Percentiles rank a stretch among this genome's conserved stretches.
These are phyloP conservation scores for Septoria petroselini DNA, from an alignment of 2,329 filamentous ascomycete species.

Conservation along the genomic window DNA sequence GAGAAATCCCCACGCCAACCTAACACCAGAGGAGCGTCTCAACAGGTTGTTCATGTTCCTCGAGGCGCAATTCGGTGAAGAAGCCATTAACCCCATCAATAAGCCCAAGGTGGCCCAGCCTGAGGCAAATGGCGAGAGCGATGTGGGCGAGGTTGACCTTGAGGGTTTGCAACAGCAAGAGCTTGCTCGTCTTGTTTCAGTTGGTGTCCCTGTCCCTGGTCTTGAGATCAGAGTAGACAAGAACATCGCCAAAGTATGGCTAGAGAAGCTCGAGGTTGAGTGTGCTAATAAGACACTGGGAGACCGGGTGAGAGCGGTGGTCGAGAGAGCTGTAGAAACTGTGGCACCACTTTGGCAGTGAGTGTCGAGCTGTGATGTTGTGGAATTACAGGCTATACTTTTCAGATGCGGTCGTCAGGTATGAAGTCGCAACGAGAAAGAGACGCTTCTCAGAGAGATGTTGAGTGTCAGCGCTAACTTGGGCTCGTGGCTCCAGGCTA, in stretches of 20 bases:
- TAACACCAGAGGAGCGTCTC: slow-evolving; percentile 72
- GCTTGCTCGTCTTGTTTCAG: slow-evolving; percentile 71
- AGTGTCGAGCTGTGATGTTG: too few relatives aligned
- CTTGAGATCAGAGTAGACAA: slow-evolving; percentile 84
- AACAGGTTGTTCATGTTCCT: slow-evolving; percentile 90
- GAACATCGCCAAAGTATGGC: slow-evolving; percentile 81
- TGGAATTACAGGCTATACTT: too few relatives aligned
- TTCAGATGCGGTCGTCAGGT: too few relatives aligned
- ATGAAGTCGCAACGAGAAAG: too few relatives aligned
- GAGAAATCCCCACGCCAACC: slow-evolving; percentile 70
- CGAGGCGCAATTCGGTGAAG: slow-evolving; percentile 88
- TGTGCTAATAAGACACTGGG: slow-evolving; percentile 70
- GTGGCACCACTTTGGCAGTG: slow-evolving; percentile 28
- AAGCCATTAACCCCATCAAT: slow-evolving; percentile 75
- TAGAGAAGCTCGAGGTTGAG: slow-evolving; percentile 89
- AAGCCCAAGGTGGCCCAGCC: slow-evolving; percentile 53
- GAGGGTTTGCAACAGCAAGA: slow-evolving; percentile 62
- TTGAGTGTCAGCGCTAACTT: too few relatives aligned
- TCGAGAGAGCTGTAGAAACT: slow-evolving; percentile 64
- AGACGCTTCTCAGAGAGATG: too few relatives aligned
- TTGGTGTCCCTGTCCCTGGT: slow-evolving; percentile 88
- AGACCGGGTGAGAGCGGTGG: slow-evolving; percentile 81
- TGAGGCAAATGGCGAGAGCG: slow-evolving; percentile 12
- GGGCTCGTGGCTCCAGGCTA: too few relatives aligned
- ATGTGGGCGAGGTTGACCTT: slow-evolving; percentile 42